Conservation (phyloP, 805 yeast genomes). For the Zygosaccharomyces gambellarensis region DNA sequence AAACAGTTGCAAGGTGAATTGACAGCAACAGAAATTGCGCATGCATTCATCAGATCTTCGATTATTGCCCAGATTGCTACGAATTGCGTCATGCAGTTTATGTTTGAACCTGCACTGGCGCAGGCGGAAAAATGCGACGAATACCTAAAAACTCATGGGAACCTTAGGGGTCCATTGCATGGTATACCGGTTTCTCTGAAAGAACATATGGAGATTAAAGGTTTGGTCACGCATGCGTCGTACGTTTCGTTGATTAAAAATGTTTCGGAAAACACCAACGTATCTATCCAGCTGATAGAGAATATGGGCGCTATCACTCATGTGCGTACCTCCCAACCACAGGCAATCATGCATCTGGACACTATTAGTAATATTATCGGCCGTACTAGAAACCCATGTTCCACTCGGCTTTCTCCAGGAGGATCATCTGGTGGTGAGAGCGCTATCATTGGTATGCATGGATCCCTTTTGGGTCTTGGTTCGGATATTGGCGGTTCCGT, state of each 20-base stretch:
- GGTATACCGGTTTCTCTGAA: slow-evolving; percentile 66
- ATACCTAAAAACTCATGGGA: slow-evolving; percentile 43
- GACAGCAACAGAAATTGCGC: slow-evolving; percentile 48
- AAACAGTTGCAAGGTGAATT: slow-evolving; percentile 45
- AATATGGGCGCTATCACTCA: slow-evolving; percentile 58
- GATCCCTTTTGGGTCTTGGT: slow-evolving; percentile 60
- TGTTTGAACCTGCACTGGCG: slow-evolving; percentile 57
- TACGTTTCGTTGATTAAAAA: slow-evolving; percentile 50
- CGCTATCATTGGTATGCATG: slow-evolving; percentile 53
- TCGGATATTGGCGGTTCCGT: slow-evolving; percentile 72
- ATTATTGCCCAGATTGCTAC: slow-evolving; percentile 60
- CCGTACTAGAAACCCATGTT: slow-evolving; percentile 53
- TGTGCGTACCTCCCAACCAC: slow-evolving; percentile 66
- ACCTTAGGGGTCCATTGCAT: slow-evolving; percentile 60
- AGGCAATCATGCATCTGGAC: slow-evolving; percentile 64
- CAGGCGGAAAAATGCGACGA: slow-evolving; percentile 57
- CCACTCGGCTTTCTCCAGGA: slow-evolving; percentile 55
- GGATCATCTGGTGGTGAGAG: slow-evolving; percentile 78
- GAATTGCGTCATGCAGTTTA: slow-evolving; percentile 54
- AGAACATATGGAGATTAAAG: slow-evolving; percentile 56
- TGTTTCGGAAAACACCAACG: slow-evolving; percentile 44
- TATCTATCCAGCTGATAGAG: slow-evolving; percentile 44
- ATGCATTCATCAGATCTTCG: slow-evolving; percentile 63
- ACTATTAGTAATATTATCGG: slow-evolving; percentile 58
- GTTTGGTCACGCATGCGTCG: slow-evolving; percentile 54